phyloP scores from a whole-genome alignment of 2,329 filamentous ascomycete species.

The Cordyceps pruinosa region DNA sequence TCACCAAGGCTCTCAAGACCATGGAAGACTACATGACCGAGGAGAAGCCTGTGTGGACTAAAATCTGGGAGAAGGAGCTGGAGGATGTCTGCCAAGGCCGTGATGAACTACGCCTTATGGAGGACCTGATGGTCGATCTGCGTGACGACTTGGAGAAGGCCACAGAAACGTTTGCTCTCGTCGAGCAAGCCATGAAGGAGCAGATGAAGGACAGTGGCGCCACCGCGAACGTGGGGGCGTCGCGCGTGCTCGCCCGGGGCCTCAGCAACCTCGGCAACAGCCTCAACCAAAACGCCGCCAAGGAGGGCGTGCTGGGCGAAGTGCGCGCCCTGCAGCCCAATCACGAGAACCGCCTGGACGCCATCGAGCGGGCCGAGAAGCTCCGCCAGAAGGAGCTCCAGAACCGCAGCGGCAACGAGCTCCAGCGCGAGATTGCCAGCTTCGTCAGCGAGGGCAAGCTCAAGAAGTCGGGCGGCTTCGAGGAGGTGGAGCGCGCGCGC shows the following conservation, averaged over 20 bases:
- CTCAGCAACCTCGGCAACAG: conserved; percentile 46
- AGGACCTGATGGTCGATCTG: conserved; percentile 87
- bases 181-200: conserved; percentile 97
- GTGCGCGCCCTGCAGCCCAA: conserved; percentile 91
- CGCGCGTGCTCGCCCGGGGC: conserved; percentile 50
- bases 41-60: conserved; percentile 96
- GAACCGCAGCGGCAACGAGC: conserved; percentile 62
- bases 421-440: conserved; percentile 74
- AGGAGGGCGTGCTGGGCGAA: conserved; percentile 86
- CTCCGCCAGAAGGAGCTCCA: conserved; percentile 82
- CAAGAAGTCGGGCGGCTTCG: conserved; percentile 92
- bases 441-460: conserved; percentile 89
- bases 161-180: conserved; percentile 83
- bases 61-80: conserved; percentile 98
- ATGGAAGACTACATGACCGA: conserved; percentile 86
- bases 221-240: conserved; percentile 41
- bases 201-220: conserved; percentile 73
- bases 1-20: conserved; percentile 83
- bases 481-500: conserved; percentile 82
- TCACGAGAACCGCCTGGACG: conserved; percentile 86
- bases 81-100: conserved; percentile 94
- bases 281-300: conserved; percentile 69
- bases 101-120: conserved; percentile 90
- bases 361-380: conserved; percentile 95
- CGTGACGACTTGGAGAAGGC: conserved; percentile 95